Evolutionary conservation across 2,329 filamentous ascomycete species (phyloP).

Genomic region (Sclerotiophoma versabilis): DNA sequence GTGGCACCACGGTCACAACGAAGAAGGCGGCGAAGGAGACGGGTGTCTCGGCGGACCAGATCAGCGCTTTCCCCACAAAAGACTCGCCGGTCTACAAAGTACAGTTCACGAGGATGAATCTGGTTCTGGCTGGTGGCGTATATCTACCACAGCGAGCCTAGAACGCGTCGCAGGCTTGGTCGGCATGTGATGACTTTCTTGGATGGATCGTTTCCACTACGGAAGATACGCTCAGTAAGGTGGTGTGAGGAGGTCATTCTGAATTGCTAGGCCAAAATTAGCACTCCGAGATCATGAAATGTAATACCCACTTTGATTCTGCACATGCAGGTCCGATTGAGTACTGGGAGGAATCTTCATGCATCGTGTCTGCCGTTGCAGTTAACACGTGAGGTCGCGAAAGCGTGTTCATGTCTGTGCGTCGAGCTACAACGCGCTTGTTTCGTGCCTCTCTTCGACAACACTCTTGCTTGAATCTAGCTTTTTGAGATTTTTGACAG

Average conservation of each 20-base stretch:
- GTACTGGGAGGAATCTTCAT: background rate
- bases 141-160: conserved; percentile 59
- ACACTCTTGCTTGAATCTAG: background rate
- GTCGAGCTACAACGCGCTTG: background rate
- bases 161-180: background rate
- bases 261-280: background rate
- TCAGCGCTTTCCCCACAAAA: conserved; percentile 94
- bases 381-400: background rate
- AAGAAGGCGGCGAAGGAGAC: conserved; percentile 88
- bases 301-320: background rate
- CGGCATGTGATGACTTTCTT: background rate
- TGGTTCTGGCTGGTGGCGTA: conserved; percentile 83
- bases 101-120: conserved; percentile 92
- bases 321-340: background rate
- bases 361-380: background rate
- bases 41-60: conserved; percentile 89
- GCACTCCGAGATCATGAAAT: background rate
- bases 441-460: background rate
- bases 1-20: conserved; percentile 49
- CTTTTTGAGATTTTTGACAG: too few relatives aligned
- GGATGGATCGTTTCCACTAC: background rate
- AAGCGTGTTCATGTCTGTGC: conserved; percentile 12
- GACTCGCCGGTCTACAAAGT: conserved; percentile 95
- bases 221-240: background rate
- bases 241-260: background rate